phyloP scores from a whole-genome alignment of 148 eudicot species.

The Vaccinium corymbosum region DNA sequence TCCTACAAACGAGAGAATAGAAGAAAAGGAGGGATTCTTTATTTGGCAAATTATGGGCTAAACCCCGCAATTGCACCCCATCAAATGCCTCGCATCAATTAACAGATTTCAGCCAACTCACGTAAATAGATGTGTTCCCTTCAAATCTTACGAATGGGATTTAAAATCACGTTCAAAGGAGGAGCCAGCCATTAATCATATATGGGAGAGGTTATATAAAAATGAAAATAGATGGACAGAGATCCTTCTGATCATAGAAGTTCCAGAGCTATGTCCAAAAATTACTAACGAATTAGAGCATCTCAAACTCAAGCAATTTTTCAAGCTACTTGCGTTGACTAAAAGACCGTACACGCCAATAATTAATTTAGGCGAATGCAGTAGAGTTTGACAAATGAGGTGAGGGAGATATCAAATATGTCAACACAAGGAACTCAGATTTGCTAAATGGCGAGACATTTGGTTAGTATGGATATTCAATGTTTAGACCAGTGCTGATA shows the following conservation, averaged over 20 bases:
- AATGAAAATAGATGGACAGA: not conserved
- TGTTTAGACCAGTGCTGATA: not conserved
- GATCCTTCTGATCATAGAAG: not conserved
- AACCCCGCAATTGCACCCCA: not conserved
- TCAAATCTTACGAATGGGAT: not conserved
- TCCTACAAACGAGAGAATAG: conserved; percentile 34
- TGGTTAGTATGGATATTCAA: not conserved
- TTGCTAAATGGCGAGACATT: not conserved
- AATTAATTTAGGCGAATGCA: not conserved
- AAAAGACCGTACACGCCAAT: not conserved
- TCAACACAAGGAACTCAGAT: not conserved
- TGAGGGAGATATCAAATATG: not conserved
- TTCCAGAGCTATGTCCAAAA: not conserved
- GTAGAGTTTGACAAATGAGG: not conserved
- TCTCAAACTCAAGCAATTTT: not conserved
- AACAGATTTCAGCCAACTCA: not conserved
- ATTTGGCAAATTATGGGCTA: not conserved
- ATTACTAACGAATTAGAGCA: not conserved
- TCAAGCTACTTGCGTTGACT: not conserved
- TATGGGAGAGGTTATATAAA: not conserved
- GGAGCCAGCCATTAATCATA: not conserved
- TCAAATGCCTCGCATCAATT: not conserved
- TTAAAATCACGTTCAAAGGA: not conserved
- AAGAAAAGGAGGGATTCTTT: not conserved
- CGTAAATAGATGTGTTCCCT: not conserved